These are phyloP conservation scores for Penicillium sp. DNA, from an alignment of 2,329 filamentous ascomycete species.

Conservation along the genomic window DNA sequence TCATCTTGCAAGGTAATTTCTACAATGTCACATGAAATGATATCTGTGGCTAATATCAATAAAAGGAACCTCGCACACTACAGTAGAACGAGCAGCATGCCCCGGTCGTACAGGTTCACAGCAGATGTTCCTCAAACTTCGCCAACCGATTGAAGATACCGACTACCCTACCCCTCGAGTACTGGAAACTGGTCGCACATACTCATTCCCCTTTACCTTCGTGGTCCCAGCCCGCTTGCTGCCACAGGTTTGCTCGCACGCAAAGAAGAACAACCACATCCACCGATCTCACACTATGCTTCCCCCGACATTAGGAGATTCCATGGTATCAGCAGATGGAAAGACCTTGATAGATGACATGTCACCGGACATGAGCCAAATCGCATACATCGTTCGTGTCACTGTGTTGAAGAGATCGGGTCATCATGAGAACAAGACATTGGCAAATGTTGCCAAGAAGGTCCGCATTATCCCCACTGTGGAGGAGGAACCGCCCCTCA, in stretches of 20 bases:
- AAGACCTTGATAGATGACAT: slow-evolving; percentile 59
- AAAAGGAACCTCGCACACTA: slow-evolving; percentile 52
- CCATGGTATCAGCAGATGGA: slow-evolving; percentile 53
- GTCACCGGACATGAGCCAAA: slow-evolving; percentile 62
- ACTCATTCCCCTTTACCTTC: slow-evolving; percentile 65
- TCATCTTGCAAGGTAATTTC: slow-evolving; percentile 56
- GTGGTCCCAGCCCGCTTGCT: slow-evolving; percentile 62
- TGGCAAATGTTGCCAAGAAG: slow-evolving; percentile 56
- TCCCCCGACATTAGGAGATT: slow-evolving; percentile 63
- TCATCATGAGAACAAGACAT: slow-evolving; percentile 40
- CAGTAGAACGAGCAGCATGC: slow-evolving; percentile 57
- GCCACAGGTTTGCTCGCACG: slow-evolving; percentile 60
- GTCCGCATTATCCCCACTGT: slow-evolving; percentile 61
- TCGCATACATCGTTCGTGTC: slow-evolving; percentile 58
- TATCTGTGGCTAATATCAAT: background rate
- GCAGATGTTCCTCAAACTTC: slow-evolving; percentile 63
- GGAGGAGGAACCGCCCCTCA: slow-evolving; percentile 61
- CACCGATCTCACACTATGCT: slow-evolving; percentile 58
- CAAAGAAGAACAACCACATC: slow-evolving; percentile 52
- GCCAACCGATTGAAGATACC: slow-evolving; percentile 57
- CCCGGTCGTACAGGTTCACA: slow-evolving; percentile 57
- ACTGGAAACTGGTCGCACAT: slow-evolving; percentile 55
- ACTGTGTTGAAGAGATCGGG: slow-evolving; percentile 43
- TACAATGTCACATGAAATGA: background rate
- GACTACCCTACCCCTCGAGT: slow-evolving; percentile 58